phyloP scores from a whole-genome alignment of 106 monocot species.

The Dioscorea alata region DNA sequence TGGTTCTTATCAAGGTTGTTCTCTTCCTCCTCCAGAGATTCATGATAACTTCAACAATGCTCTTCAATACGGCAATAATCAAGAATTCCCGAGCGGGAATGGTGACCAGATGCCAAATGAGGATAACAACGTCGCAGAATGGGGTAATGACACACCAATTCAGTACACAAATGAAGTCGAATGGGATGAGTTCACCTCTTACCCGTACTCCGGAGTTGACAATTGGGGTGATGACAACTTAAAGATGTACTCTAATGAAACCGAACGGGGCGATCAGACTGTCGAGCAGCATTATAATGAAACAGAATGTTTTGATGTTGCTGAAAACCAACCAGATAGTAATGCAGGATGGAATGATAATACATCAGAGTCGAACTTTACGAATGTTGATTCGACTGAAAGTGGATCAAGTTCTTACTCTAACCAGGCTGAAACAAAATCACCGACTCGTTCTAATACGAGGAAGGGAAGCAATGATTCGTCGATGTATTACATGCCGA shows the following conservation, averaged over 20 bases:
- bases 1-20: conserved; percentile 56
- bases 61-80: neutral
- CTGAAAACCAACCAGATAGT: neutral
- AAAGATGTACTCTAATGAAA: neutral
- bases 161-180: neutral
- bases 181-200: neutral
- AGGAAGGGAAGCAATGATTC: neutral
- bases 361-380: neutral
- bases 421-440: no score
- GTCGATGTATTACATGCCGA: no score
- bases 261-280: neutral
- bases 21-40: conserved; percentile 36
- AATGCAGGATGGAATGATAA: no score
- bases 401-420: no score
- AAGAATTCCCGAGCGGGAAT: conserved; percentile 1
- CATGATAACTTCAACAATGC: conserved; percentile 3
- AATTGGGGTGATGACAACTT: neutral
- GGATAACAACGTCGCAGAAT: neutral
- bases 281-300: neutral
- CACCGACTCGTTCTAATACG: no score
- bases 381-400: neutral
- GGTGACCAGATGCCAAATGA: neutral
- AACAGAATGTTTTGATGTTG: neutral
- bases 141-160: neutral
- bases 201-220: neutral